Evolutionary conservation across 768 basidiomycete genomes (phyloP).

Genomic region (Lactarius indigo): DNA sequence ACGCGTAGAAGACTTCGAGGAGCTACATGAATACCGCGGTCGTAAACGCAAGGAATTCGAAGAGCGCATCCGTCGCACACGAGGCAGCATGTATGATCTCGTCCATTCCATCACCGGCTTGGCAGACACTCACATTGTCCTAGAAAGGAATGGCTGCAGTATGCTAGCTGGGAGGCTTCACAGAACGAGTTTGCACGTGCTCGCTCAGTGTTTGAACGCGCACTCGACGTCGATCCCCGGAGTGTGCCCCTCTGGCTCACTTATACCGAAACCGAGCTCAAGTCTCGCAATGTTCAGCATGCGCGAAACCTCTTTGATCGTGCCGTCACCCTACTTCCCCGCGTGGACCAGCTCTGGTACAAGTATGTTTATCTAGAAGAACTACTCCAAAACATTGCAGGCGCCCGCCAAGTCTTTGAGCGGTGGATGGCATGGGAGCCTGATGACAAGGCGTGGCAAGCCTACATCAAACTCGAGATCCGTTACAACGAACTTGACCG

Average conservation of each 20-base stretch:
- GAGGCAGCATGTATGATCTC: conserved; percentile 68
- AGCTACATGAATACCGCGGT: conserved; percentile 85
- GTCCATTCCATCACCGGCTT: neutral
- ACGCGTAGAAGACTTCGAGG: conserved; percentile 93
- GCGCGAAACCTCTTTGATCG: conserved; percentile 96
- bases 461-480: conserved; percentile 98
- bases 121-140: conserved; percentile 8
- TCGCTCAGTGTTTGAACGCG: conserved; percentile 93
- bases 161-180: conserved; percentile 88
- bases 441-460: conserved; percentile 99
- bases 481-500: conserved; percentile 90
- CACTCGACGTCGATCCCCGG: conserved; percentile 90
- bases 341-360: conserved; percentile 98
- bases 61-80: conserved; percentile 75
- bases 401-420: conserved; percentile 96
- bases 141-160: conserved; percentile 85
- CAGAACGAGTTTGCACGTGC: conserved; percentile 97
- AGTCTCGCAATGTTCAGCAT: conserved; percentile 95
- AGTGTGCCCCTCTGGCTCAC: conserved; percentile 90
- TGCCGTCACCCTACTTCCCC: conserved; percentile 92
- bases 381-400: conserved; percentile 91
- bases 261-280: conserved; percentile 97
- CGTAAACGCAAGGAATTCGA: conserved; percentile 93
- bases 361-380: conserved; percentile 99
- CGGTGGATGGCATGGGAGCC: conserved; percentile 99